Evolutionary conservation across 108 stramenopile species (phyloP), one percentile per base, ranked within the genome.

Genomic region (Cyclotella atomus): DNA sequence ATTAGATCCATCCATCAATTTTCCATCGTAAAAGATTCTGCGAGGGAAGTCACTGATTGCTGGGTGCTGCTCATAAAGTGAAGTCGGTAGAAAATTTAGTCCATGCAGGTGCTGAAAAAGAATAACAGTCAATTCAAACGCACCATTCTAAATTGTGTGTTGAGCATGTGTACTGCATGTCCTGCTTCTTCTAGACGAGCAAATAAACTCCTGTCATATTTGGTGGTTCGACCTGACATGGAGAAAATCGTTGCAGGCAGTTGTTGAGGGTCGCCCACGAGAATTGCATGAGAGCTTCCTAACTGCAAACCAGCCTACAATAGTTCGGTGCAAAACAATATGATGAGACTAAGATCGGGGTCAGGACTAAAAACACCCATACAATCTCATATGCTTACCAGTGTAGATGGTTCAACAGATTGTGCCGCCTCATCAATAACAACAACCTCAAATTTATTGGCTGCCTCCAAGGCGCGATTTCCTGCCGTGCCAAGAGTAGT

Each of bases 381-480:
- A 52, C 20, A 36, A 24, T 1, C 6, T 20, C 60, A n/a, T n/a
- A n/a, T n/a, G n/a, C n/a, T 61, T 25, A 61, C 60, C 30, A 99
- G 84, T 16, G 95, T 97, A 25, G 97, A 84, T 29, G 97, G 95
- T 78, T 99, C 99, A 0, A 95, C 92, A 54, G 91, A 89, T 75
- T 99, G 98, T 3, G 97, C 98, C 0, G 98, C 98, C 73, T 99
- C 99, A 77, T 99, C 99, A 24, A 99, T 87, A 2, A 99, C 97
- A 1, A 98, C 96, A 14, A 97, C 96, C 66, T 94, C 95, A 75
- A 99, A 96, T 68, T 92, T 95, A 33, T 89, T 83, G 16, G 88
- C 83, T 9, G 90, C 84, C 68, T 97, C 91, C 28, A 98, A 53
- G 30, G 88, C 83, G 25, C 86, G 82, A 59, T 82, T 87, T n/a